Evolutionary conservation across 2,329 filamentous ascomycete genomes (phyloP).

Genomic region (Xylaria sp.): DNA sequence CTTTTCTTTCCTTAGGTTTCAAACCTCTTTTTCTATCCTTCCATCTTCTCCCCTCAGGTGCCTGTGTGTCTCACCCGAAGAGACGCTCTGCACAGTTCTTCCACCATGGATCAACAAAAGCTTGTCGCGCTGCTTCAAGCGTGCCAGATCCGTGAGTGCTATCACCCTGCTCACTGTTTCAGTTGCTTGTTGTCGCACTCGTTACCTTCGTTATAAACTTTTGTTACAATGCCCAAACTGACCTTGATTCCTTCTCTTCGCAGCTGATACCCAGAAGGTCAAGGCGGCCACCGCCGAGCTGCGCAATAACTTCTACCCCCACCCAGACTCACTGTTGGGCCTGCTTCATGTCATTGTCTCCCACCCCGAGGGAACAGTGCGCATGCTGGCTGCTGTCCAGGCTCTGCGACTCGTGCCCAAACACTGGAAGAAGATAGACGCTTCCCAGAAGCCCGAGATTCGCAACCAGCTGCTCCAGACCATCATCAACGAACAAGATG

Average conservation of each 20-base stretch:
- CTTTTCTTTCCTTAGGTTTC: neutral
- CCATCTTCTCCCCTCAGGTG: slow-evolving; percentile 14
- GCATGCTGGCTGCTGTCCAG: slow-evolving; percentile 92
- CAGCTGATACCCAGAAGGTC: slow-evolving; percentile 87
- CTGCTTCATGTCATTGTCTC: slow-evolving; percentile 88
- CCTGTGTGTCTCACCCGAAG: slow-evolving; percentile 20
- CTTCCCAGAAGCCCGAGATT: slow-evolving; percentile 78
- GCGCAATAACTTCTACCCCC: slow-evolving; percentile 91
- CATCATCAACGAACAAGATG: slow-evolving; percentile 77
- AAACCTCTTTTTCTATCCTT: slow-evolving; percentile 6
- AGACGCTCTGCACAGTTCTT: slow-evolving; percentile 18
- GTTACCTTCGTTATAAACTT: neutral
- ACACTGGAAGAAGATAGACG: slow-evolving; percentile 80
- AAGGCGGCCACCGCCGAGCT: slow-evolving; percentile 89
- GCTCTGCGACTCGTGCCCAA: slow-evolving; percentile 80
- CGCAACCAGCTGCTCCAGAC: slow-evolving; percentile 84
- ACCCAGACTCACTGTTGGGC: slow-evolving; percentile 81
- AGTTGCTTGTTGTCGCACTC: neutral
- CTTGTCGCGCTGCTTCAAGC: slow-evolving; percentile 87
- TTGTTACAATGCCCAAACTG: slow-evolving; percentile 39
- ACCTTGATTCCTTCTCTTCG: slow-evolving; percentile 38
- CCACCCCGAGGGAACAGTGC: slow-evolving; percentile 73
- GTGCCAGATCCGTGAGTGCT: slow-evolving; percentile 79
- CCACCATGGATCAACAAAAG: slow-evolving; percentile 77
- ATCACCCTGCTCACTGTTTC: slow-evolving; percentile 19